A percentile compares a stretch with the other conserved stretches of the same genome.
Evolutionary conservation across 306 rosid genomes (phyloP).

Genomic region (Begonia fuchsioides): DNA sequence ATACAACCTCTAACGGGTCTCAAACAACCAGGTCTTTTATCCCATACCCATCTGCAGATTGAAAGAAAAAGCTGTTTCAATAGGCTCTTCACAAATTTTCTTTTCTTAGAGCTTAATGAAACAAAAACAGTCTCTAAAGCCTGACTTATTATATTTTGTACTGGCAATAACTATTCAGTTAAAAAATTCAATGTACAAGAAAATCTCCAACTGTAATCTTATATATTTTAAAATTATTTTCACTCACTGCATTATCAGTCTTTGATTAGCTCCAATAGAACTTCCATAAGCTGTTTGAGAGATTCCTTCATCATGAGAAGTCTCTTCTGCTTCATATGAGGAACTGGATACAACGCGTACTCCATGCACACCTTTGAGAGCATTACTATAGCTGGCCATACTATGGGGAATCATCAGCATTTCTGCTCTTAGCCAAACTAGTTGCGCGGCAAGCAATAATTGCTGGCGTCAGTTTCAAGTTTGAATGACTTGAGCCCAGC

Average conservation of each 20-base stretch:
- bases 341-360: conserved; percentile 49
- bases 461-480: conserved; percentile 40
- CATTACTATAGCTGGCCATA: conserved; percentile 22
- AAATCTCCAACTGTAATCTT: too few relatives aligned
- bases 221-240: conserved; percentile 3
- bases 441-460: conserved; percentile 46
- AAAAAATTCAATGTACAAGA: too few relatives aligned
- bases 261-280: conserved; percentile 39
- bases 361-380: conserved; percentile 73
- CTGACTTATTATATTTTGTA: too few relatives aligned
- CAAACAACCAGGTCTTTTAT: conserved; percentile 68
- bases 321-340: conserved; percentile 37
- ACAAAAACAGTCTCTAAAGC: too few relatives aligned
- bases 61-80: conserved; percentile 9
- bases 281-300: conserved; percentile 22
- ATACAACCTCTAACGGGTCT: conserved; percentile 52
- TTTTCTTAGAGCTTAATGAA: too few relatives aligned
- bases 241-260: conserved; percentile 69
- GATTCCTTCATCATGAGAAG: conserved; percentile 25
- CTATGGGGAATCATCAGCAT: conserved; percentile 35
- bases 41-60: conserved; percentile 61
- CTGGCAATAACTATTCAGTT: too few relatives aligned
- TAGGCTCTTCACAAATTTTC: neutral
- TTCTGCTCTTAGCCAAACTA: conserved; percentile 11
- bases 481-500: too few relatives aligned